Conservation (phyloP, 495 filamentous ascomycete genomes). For the Oidiodendron maius region DNA sequence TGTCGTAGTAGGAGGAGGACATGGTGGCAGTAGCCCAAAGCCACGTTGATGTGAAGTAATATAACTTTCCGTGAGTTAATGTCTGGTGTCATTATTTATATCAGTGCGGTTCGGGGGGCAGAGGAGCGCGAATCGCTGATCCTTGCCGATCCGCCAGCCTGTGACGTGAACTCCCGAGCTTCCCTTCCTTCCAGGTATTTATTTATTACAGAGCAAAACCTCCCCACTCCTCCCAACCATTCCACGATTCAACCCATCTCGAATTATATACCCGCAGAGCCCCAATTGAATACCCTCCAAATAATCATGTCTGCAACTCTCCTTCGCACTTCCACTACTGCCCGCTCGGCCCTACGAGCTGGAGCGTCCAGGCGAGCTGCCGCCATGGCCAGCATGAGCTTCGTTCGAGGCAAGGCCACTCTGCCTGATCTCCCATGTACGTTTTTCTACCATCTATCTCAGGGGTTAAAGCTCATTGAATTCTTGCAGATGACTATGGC, state of each 20-base stretch:
- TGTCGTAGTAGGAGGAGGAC: constrained; percentile 93
- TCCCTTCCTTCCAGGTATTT: not conserved
- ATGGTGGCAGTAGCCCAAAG: too few relatives aligned
- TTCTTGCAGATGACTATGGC: constrained; percentile 66
- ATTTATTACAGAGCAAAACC: not conserved
- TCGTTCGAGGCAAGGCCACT: constrained; percentile 81
- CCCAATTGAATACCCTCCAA: constrained; percentile 4
- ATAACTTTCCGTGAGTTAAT: too few relatives aligned
- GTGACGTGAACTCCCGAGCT: constrained; percentile 14
- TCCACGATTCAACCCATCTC: constrained; percentile 3
- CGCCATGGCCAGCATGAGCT: constrained; percentile 62
- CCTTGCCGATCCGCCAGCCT: constrained; percentile 7
- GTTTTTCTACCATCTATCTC: constrained; percentile 30
- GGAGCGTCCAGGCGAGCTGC: constrained; percentile 39
- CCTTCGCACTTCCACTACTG: constrained; percentile 39
- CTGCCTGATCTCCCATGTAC: constrained; percentile 91
- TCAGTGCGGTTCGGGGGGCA: too few relatives aligned
- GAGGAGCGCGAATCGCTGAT: constrained; percentile 2
- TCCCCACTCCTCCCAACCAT: not conserved
- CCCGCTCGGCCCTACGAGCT: constrained; percentile 36
- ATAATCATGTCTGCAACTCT: constrained; percentile 45
- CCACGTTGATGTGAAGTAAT: too few relatives aligned
- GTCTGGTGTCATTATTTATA: too few relatives aligned
- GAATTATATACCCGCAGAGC: constrained; percentile 4
- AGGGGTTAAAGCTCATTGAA: not conserved